A percentile compares a stretch with the other conserved stretches of the same genome.
Evolutionary conservation across 352 stramenopile species (phyloP).

Genomic region (Globisporangium cystogenes): DNA sequence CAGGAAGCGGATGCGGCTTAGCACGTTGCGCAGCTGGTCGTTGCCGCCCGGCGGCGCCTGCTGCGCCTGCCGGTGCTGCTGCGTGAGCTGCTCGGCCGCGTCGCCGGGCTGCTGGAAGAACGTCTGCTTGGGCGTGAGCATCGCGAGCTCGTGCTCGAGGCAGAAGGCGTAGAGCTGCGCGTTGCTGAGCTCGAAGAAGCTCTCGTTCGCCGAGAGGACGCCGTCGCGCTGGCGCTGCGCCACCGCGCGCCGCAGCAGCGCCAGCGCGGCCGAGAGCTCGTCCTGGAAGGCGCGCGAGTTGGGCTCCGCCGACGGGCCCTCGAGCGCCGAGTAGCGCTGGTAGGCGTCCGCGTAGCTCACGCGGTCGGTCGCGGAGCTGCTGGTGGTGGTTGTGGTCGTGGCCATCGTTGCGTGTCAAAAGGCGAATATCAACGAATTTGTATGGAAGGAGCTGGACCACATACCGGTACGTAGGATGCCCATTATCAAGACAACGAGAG

Average conservation of each 20-base stretch:
- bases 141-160: conserved; percentile 75
- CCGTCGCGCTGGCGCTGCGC: conserved; percentile 57
- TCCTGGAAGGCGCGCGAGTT: conserved; percentile 45
- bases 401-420: conserved; percentile 6
- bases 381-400: conserved; percentile 4
- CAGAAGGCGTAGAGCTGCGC: conserved; percentile 78
- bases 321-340: conserved; percentile 34
- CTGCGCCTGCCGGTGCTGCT: conserved; percentile 12
- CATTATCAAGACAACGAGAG: too few species aligned
- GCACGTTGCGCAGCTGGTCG: conserved; percentile 58
- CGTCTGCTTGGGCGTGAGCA: conserved; percentile 68
- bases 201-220: conserved; percentile 66
- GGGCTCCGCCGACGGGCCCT: conserved; percentile 35
- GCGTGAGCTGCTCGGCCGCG: conserved; percentile 14
- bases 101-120: conserved; percentile 45
- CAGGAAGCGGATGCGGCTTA: conserved; percentile 56
- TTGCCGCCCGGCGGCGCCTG: conserved; percentile 8
- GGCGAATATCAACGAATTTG: background rate
- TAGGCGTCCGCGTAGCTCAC: conserved; percentile 34
- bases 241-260: conserved; percentile 32
- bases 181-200: conserved; percentile 77
- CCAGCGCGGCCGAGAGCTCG: conserved; percentile 25
- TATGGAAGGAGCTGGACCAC: too few species aligned
- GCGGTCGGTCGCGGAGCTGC: conserved; percentile 14
- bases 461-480: too few species aligned